These are phyloP conservation scores for Clonostachys solani DNA, from an alignment of 2,329 filamentous ascomycete species.

Conservation along the genomic window DNA sequence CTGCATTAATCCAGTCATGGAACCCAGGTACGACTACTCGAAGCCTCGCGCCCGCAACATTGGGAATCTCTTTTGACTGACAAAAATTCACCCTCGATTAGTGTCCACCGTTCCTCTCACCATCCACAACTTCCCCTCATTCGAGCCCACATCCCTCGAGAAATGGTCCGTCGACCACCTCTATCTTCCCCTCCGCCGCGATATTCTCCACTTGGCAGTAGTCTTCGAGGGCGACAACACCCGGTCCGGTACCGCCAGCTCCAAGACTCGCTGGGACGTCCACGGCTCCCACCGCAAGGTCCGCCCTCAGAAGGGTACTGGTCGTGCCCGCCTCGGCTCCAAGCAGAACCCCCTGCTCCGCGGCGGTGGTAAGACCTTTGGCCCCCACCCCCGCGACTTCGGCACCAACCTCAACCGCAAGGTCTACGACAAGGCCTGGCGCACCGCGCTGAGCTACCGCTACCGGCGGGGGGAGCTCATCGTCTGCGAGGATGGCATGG, in stretches of 20 bases:
- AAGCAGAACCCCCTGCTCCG: slow-evolving; percentile 76
- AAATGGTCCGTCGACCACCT: slow-evolving; percentile 80
- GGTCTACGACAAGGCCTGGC: slow-evolving; percentile 93
- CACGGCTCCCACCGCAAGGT: slow-evolving; percentile 81
- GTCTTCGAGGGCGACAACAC: slow-evolving; percentile 88
- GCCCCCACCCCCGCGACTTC: slow-evolving; percentile 92
- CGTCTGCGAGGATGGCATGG: slow-evolving; percentile 74
- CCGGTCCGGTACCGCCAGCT: slow-evolving; percentile 79
- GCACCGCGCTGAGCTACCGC: slow-evolving; percentile 88
- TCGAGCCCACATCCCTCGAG: slow-evolving; percentile 78
- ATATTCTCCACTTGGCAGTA: slow-evolving; percentile 89
- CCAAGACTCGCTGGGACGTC: slow-evolving; percentile 79
- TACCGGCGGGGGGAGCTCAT: slow-evolving; percentile 84
- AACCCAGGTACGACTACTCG: slow-evolving; percentile 33
- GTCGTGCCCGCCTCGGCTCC: slow-evolving; percentile 73
- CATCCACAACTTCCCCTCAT: slow-evolving; percentile 82
- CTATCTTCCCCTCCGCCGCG: slow-evolving; percentile 78
- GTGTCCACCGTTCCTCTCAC: slow-evolving; percentile 72
- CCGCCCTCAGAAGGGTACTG: slow-evolving; percentile 80
- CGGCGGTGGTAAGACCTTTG: slow-evolving; percentile 85
- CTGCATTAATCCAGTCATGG: slow-evolving; percentile 32
- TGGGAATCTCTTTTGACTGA: not conserved
- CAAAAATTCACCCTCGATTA: slow-evolving; percentile 15
- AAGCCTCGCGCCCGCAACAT: not conserved
- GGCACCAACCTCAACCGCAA: slow-evolving; percentile 78